phyloP scores from a whole-genome alignment of 768 basidiomycete genomes.

The Chiua virens region DNA sequence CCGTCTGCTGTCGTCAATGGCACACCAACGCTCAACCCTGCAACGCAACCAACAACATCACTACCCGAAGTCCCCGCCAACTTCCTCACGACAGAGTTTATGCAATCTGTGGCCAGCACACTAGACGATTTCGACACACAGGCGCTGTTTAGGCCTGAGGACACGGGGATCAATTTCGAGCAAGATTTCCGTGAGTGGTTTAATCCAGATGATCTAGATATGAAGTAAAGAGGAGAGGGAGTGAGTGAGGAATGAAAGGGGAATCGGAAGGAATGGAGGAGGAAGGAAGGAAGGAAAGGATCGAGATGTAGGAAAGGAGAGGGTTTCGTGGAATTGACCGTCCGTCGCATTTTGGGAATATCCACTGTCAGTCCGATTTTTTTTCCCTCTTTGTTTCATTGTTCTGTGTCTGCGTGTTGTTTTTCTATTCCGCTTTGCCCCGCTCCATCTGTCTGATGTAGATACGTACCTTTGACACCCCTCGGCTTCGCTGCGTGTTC shows the following conservation, averaged over 20 bases:
- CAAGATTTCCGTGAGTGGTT: slow-evolving; percentile 80
- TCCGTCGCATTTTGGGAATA: slow-evolving; percentile 7
- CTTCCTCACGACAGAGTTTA: slow-evolving; percentile 40
- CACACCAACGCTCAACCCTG: slow-evolving; percentile 30
- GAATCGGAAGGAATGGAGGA: slow-evolving; percentile 2
- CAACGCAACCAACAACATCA: slow-evolving; percentile 23
- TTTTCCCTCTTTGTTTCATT: slow-evolving; percentile 1
- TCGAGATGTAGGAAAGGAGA: slow-evolving; percentile 7
- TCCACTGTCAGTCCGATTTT: slow-evolving; percentile 9
- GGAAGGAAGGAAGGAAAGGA: background rate
- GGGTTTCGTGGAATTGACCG: background rate
- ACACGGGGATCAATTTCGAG: slow-evolving; percentile 59
- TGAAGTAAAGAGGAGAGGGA: slow-evolving; percentile 18
- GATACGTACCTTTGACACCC: slow-evolving; percentile 7
- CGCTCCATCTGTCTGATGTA: slow-evolving; percentile 19
- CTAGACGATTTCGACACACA: slow-evolving; percentile 40
- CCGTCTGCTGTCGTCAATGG: slow-evolving; percentile 36
- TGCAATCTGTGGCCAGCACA: slow-evolving; percentile 40
- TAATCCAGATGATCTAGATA: slow-evolving; percentile 47
- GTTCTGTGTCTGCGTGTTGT: background rate
- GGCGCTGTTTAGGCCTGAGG: slow-evolving; percentile 43
- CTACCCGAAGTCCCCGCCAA: slow-evolving; percentile 27
- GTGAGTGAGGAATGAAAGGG: background rate
- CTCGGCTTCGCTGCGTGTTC: slow-evolving; percentile 6
- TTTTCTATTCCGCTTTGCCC: slow-evolving; percentile 6